phyloP scores from a whole-genome alignment of 2,329 filamentous ascomycete genomes.

The Calonectria pauciramosa region DNA sequence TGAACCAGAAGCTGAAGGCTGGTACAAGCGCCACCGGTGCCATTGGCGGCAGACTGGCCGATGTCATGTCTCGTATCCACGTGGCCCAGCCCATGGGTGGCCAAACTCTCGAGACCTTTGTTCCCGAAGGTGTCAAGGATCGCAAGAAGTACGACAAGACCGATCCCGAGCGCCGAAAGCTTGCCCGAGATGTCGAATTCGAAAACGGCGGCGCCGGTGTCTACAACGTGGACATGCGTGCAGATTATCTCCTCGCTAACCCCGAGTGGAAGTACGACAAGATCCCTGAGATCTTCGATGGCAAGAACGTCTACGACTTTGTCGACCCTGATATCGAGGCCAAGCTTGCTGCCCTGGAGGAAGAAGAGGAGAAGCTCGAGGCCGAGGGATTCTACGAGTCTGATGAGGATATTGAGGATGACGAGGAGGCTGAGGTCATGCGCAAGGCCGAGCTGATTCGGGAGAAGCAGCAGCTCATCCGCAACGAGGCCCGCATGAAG shows the following conservation, averaged over 20 bases:
- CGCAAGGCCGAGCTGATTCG: conserved; percentile 96
- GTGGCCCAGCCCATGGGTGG: conserved; percentile 94
- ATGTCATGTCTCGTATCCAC: conserved; percentile 94
- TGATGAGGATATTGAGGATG: conserved; percentile 85
- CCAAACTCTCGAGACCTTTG: conserved; percentile 82
- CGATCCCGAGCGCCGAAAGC: conserved; percentile 84
- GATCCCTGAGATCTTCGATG: conserved; percentile 93
- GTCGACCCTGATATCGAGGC: conserved; percentile 96
- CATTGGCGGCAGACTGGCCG: conserved; percentile 85
- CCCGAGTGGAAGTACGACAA: conserved; percentile 97
- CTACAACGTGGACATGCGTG: conserved; percentile 92
- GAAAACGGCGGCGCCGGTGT: conserved; percentile 96
- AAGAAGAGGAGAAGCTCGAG: conserved; percentile 94
- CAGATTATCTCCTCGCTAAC: conserved; percentile 89
- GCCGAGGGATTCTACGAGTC: conserved; percentile 95
- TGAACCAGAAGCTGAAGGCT: conserved; percentile 96
- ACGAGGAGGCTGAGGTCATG: conserved; percentile 87
- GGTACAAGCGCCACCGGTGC: conserved; percentile 83
- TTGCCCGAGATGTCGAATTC: conserved; percentile 90
- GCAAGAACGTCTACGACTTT: conserved; percentile 98
- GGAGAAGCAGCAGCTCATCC: conserved; percentile 92
- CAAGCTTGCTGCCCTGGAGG: conserved; percentile 92
- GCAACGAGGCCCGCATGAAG: conserved; percentile 94
- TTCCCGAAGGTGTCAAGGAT: conserved; percentile 86
- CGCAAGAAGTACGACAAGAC: conserved; percentile 91